phyloP scores from a whole-genome alignment of 345 rosid species.

The Gynandropsis gynandra region DNA sequence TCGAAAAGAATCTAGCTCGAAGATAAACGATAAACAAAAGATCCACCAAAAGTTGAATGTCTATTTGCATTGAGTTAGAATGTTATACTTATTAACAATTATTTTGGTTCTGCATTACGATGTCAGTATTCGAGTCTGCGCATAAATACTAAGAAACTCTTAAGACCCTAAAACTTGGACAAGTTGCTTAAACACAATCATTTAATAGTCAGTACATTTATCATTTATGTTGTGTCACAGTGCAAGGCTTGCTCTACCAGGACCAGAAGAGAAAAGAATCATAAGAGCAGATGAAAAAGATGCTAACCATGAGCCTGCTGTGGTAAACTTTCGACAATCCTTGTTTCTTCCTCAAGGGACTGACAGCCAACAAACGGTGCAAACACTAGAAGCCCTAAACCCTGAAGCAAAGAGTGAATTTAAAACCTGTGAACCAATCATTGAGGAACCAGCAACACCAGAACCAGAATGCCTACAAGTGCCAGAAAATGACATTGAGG shows the following conservation, averaged over 20 bases:
- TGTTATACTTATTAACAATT: no score
- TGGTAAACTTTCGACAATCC: slow-evolving; percentile 27
- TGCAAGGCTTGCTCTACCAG: slow-evolving; percentile 77
- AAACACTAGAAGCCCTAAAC: slow-evolving; percentile 16
- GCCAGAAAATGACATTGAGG: slow-evolving; percentile 57
- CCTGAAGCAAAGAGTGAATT: slow-evolving; percentile 22
- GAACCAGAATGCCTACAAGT: slow-evolving; percentile 38
- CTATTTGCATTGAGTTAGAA: no score
- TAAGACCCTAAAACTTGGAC: no score
- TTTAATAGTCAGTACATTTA: neutral
- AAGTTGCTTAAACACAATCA: slow-evolving; percentile 3
- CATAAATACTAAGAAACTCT: no score
- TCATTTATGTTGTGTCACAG: slow-evolving; percentile 30
- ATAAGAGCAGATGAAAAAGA: slow-evolving; percentile 25
- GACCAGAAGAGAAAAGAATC: slow-evolving; percentile 48
- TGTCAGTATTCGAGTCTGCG: no score
- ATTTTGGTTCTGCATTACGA: no score
- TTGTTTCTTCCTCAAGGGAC: slow-evolving; percentile 33
- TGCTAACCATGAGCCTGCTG: slow-evolving; percentile 20
- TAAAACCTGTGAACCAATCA: slow-evolving; percentile 49
- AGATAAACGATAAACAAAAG: neutral
- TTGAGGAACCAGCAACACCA: slow-evolving; percentile 76
- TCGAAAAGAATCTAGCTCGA: neutral
- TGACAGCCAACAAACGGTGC: slow-evolving; percentile 1
- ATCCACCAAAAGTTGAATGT: neutral